Evolutionary conservation across 2,329 filamentous ascomycete genomes (phyloP), one percentile per base, ranked within the genome.

Genomic region (Erysiphe pulchra): DNA sequence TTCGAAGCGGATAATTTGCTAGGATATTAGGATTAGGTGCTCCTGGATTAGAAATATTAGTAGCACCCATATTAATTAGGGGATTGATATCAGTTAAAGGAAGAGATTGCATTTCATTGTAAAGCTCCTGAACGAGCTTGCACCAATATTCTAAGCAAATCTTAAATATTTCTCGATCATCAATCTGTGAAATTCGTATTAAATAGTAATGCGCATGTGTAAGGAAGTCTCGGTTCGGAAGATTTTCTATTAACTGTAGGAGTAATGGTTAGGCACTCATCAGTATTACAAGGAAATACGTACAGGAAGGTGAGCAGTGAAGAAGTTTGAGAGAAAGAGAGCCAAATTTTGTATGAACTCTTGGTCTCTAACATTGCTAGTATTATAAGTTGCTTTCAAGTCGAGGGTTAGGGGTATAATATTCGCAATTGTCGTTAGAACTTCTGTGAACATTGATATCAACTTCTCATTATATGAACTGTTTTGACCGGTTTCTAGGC

Each of bases 61-160:
- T 66, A 28, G 77, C 70, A 13, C 77, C 75, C 66, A 92, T 80
- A 56, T 75, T 80, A 56, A 92, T 72, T 16, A 98, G 70, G 11
- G 90, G 85, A 60, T 93, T 94, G 55, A 90, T 69, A 55, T 98
- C 90, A 45, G 82, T 85, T 53, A 95, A 82, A 8, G 90, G 92
- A 2, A 95, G 75, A 51, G 85, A 75, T 62, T 98, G 90, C 86
- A 95, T 94, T 66, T 98, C 90, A 60, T 98, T 90, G 60, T 95
- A 98, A 18, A 98, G 72, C 62, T 95, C 90, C 57, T 92, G 87
- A 7, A 98, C 92, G 44, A 95, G 71, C 64, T 94, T 95, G 34
- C 92, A 90, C 90, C 90, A 98, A 66, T 98, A 98, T 61, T 98
- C 92, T 50, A 98, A 68, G 60, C 83, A 92, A 57, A 98, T 98